Evolutionary conservation across 1,284 basidiomycete species (phyloP).

Genomic region (Tilletia walkeri): DNA sequence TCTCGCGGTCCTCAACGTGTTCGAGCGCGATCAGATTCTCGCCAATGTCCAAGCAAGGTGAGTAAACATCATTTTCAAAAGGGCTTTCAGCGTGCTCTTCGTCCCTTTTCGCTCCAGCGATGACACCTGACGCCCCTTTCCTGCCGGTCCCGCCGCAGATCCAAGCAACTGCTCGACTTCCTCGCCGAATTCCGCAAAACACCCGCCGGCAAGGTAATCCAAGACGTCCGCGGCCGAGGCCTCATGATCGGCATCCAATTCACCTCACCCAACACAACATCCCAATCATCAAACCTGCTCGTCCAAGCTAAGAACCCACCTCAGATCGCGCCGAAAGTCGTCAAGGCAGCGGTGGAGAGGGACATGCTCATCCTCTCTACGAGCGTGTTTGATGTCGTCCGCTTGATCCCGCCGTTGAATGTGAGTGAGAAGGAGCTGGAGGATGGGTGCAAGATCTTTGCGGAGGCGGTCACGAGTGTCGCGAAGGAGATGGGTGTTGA

Average conservation of each 20-base stretch:
- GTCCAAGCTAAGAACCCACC: neutral
- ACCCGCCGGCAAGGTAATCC: conserved; percentile 40
- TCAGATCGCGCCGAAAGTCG: conserved; percentile 41
- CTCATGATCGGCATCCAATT: conserved; percentile 54
- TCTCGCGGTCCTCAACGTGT: conserved; percentile 40
- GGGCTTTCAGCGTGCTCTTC: too few relatives aligned
- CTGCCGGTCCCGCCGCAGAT: conserved; percentile 11
- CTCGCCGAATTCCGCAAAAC: conserved; percentile 33
- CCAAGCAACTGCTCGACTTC: conserved; percentile 41
- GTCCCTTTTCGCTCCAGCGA: too few relatives aligned
- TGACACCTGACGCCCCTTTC: too few relatives aligned
- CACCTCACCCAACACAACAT: neutral
- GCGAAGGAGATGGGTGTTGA: conserved; percentile 6
- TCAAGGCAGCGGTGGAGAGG: conserved; percentile 40
- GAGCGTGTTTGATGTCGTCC: conserved; percentile 46
- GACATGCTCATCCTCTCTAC: conserved; percentile 51
- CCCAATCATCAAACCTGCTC: neutral
- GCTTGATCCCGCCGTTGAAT: conserved; percentile 51
- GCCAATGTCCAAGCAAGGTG: conserved; percentile 41
- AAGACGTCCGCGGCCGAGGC: conserved; percentile 48
- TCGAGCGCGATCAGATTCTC: conserved; percentile 46
- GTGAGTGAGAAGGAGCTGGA: conserved; percentile 41
- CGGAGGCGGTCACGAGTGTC: conserved; percentile 28
- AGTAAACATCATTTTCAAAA: too few relatives aligned
- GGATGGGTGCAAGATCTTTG: conserved; percentile 43